Percentiles rank a stretch among this genome's conserved stretches.
phyloP scores from a whole-genome alignment of 306 rosid genomes.

The Malus sieversii region DNA sequence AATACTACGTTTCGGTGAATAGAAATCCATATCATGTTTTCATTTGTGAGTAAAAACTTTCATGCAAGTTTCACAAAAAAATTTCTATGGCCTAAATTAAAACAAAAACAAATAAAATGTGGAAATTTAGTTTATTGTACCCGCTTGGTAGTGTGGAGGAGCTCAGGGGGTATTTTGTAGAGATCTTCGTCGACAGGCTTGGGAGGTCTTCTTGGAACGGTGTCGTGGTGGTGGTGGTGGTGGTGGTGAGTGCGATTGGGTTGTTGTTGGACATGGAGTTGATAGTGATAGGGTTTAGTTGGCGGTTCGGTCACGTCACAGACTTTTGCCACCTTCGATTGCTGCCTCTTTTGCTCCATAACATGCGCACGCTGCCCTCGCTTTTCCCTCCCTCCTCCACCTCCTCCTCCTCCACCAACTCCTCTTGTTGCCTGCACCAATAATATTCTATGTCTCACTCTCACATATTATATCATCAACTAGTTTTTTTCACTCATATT shows the following conservation, averaged over 20 bases:
- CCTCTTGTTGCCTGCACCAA: conserved; percentile 18
- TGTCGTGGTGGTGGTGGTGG: conserved; percentile 2
- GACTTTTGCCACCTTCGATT: conserved; percentile 23
- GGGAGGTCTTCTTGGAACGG: conserved; percentile 31
- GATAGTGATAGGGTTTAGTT: conserved; percentile 13
- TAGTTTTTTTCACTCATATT: not conserved
- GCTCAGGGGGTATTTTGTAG: conserved; percentile 80
- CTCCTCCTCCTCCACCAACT: not conserved
- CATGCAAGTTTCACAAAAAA: not conserved
- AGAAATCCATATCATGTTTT: not conserved
- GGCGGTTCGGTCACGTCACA: conserved; percentile 54
- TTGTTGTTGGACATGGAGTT: not conserved
- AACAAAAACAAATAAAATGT: not conserved
- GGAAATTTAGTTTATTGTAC: not conserved
- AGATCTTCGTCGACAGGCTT: conserved; percentile 90
- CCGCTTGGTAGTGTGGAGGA: conserved; percentile 57
- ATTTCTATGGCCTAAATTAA: not conserved
- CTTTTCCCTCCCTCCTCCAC: conserved; percentile 31
- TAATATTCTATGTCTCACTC: not conserved
- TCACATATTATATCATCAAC: not conserved
- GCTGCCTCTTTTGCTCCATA: conserved; percentile 35
- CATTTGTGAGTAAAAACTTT: not conserved
- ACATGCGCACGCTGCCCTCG: conserved; percentile 23
- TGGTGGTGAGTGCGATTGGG: not conserved
- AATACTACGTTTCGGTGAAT: not conserved